Evolutionary conservation across 2,329 filamentous ascomycete species (phyloP).

Genomic region (Penicillium sp.): DNA sequence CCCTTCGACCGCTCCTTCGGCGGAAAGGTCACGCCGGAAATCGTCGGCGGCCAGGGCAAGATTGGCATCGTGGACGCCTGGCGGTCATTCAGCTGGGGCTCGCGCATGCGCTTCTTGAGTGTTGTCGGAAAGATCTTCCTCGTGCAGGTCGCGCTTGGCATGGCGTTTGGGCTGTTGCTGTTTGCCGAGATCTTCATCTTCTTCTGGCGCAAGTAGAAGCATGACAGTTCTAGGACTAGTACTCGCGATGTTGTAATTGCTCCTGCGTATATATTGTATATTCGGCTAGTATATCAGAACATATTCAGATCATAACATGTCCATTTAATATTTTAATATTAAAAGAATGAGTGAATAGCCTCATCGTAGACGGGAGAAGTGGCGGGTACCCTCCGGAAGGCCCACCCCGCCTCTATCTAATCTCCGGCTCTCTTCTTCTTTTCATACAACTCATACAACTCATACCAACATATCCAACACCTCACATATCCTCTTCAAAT

Average conservation of each 20-base stretch:
- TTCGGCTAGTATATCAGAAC: neutral
- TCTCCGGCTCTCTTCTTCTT: no score
- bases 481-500: no score
- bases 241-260: neutral
- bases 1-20: slow-evolving; percentile 85
- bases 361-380: no score
- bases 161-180: slow-evolving; percentile 50
- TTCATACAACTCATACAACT: no score
- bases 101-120: slow-evolving; percentile 69
- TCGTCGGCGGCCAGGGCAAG: slow-evolving; percentile 68
- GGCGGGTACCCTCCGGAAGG: no score
- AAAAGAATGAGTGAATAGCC: no score
- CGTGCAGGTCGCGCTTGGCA: slow-evolving; percentile 48
- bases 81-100: slow-evolving; percentile 69
- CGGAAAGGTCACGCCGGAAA: slow-evolving; percentile 69
- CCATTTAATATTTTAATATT: no score
- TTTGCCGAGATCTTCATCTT: slow-evolving; percentile 52
- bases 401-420: no score
- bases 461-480: no score
- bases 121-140: slow-evolving; percentile 69
- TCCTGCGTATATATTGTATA: neutral
- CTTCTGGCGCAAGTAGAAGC: neutral
- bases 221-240: no score
- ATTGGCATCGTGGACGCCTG: slow-evolving; percentile 72
- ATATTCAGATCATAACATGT: neutral